Evolutionary conservation across 371 early-diverging fungal genomes (phyloP).

Genomic region (Zychaea mexicana): DNA sequence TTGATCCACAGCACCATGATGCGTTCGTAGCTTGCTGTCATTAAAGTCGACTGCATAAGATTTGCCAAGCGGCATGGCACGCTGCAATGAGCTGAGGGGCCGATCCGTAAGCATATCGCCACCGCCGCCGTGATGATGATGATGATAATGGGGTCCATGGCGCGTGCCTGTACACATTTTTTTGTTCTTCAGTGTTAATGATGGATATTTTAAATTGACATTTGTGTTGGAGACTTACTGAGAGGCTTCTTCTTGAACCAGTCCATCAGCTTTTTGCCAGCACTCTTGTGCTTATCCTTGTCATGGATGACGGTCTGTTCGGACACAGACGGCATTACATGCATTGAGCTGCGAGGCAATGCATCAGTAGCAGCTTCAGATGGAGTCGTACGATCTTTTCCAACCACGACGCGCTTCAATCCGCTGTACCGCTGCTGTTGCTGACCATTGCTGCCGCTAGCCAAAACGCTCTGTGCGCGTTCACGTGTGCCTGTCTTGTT

Average conservation of each 20-base stretch:
- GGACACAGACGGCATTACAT: conserved; percentile 33
- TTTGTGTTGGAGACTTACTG: conserved; percentile 50
- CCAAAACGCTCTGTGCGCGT: conserved; percentile 10
- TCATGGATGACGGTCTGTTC: conserved; percentile 27
- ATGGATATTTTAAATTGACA: no score
- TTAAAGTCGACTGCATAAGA: conserved; percentile 21
- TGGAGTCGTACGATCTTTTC: background rate
- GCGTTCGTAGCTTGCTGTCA: conserved; percentile 68
- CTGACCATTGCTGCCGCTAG: conserved; percentile 11
- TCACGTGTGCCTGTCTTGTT: conserved; percentile 9
- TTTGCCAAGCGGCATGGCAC: conserved; percentile 10
- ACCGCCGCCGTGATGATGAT: background rate
- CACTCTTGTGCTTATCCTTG: conserved; percentile 39
- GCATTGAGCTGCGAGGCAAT: conserved; percentile 9
- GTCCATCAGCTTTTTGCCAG: conserved; percentile 72
- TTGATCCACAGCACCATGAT: conserved; percentile 83
- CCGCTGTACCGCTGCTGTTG: conserved; percentile 17
- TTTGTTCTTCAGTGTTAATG: no score
- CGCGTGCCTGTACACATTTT: conserved; percentile 4
- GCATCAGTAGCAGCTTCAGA: conserved; percentile 8
- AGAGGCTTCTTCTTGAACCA: conserved; percentile 72
- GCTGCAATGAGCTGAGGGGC: conserved; percentile 5
- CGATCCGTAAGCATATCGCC: conserved; percentile 3
- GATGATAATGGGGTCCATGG: background rate
- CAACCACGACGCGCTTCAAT: conserved; percentile 10